Evolutionary conservation across 352 stramenopile species (phyloP).

Genomic region (Saprolegnia parasitica): DNA sequence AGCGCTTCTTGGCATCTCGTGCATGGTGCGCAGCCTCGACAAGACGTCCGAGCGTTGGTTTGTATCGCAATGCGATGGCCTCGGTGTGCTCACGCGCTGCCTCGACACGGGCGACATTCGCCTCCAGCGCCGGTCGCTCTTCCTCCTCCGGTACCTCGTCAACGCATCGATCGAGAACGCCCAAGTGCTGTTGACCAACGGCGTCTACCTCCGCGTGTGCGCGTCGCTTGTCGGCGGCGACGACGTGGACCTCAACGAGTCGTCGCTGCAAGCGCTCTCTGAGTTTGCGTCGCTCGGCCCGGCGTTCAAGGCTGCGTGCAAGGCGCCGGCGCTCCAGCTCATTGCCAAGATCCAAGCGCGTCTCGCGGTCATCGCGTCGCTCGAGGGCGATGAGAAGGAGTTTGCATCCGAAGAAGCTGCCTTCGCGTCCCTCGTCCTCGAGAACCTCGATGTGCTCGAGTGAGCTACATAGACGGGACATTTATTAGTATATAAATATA

Average conservation of each 20-base stretch:
- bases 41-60: conserved; percentile 59
- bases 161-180: conserved; percentile 53
- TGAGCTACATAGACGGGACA: conserved; percentile 7
- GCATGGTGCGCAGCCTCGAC: conserved; percentile 68
- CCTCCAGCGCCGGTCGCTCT: conserved; percentile 76
- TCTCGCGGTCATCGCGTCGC: conserved; percentile 54
- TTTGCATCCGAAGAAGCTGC: conserved; percentile 58
- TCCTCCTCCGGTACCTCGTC: conserved; percentile 78
- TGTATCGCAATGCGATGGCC: conserved; percentile 47
- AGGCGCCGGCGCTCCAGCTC: conserved; percentile 45
- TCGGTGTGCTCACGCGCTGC: conserved; percentile 53
- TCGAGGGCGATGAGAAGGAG: conserved; percentile 65
- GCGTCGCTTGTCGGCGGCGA: conserved; percentile 53
- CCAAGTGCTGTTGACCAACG: conserved; percentile 40
- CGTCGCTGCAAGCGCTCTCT: conserved; percentile 55
- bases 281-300: conserved; percentile 62
- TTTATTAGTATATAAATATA: conserved; percentile 1
- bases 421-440: conserved; percentile 34
- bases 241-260: conserved; percentile 78
- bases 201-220: conserved; percentile 42
- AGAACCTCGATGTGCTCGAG: conserved; percentile 41
- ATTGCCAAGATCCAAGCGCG: conserved; percentile 45
- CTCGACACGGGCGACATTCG: conserved; percentile 53
- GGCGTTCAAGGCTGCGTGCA: conserved; percentile 54
- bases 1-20: conserved; percentile 75